Evolutionary conservation across 2,329 filamentous ascomycete genomes (phyloP).

Genomic region (Cordyceps farinosa): DNA sequence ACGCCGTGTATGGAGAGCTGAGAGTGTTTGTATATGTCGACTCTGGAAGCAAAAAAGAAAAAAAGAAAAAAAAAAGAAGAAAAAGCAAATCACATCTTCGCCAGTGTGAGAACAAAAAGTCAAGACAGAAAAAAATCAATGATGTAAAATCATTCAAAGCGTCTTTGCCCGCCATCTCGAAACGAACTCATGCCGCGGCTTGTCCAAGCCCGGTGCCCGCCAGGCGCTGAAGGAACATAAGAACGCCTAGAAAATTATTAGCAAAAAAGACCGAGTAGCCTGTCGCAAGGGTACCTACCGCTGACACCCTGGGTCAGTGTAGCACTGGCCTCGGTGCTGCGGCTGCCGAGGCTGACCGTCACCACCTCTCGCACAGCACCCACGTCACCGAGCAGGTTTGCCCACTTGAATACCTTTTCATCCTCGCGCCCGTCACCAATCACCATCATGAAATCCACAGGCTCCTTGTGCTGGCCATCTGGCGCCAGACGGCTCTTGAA

Average conservation of each 20-base stretch:
- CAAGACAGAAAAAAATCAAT: neutral
- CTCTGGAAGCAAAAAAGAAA: constrained; percentile 9
- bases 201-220: constrained; percentile 22
- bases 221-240: constrained; percentile 27
- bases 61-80: constrained; percentile 7
- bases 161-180: neutral
- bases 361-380: constrained; percentile 65
- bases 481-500: constrained; percentile 40
- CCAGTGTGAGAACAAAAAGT: neutral
- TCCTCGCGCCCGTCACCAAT: constrained; percentile 90
- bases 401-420: constrained; percentile 92
- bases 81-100: constrained; percentile 2
- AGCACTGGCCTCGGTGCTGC: constrained; percentile 82
- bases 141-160: neutral
- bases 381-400: constrained; percentile 66
- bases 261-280: neutral
- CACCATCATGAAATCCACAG: constrained; percentile 82
- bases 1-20: constrained; percentile 9
- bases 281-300: constrained; percentile 52
- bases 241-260: constrained; percentile 22
- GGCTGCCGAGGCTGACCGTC: constrained; percentile 80
- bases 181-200: neutral
- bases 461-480: constrained; percentile 30
- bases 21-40: constrained; percentile 2
- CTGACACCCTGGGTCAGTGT: constrained; percentile 90